A percentile compares a stretch with the other conserved stretches of the same genome.
Evolutionary conservation across 192 early-diverging fungal species (phyloP).

Genomic region (Mycoemilia scoparia): DNA sequence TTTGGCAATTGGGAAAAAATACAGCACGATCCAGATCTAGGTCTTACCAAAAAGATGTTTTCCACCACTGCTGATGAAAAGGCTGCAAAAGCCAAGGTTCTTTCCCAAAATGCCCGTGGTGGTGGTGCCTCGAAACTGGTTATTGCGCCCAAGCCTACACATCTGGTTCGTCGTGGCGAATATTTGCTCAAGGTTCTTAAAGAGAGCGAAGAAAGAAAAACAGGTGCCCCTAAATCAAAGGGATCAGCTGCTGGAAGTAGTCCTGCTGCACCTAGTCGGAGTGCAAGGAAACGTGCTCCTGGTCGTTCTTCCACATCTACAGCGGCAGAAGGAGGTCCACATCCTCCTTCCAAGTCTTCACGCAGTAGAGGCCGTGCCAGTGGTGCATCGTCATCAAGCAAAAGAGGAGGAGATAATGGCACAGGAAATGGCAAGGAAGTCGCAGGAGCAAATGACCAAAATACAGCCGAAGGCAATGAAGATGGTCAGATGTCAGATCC

Average conservation of each 20-base stretch:
- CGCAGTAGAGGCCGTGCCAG: conserved; percentile 2
- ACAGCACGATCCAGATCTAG: conserved; percentile 57
- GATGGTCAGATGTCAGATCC: conserved; percentile 23
- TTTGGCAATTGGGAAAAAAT: conserved; percentile 84
- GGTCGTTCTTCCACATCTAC: background rate
- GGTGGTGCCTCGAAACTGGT: conserved; percentile 19
- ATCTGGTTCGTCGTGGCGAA: conserved; percentile 76
- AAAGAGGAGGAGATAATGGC: background rate
- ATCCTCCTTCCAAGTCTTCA: conserved; percentile 1
- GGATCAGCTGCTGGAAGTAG: conserved; percentile 1
- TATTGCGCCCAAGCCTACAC: conserved; percentile 60
- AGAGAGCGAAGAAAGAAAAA: conserved; percentile 36
- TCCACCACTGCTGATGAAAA: conserved; percentile 32
- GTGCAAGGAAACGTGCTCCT: conserved; percentile 1
- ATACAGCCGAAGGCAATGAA: conserved; percentile 7
- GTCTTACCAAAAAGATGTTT: conserved; percentile 74
- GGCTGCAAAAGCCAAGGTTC: conserved; percentile 18
- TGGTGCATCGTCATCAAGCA: background rate
- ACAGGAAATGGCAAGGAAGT: background rate
- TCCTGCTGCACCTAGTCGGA: background rate
- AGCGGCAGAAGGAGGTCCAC: background rate
- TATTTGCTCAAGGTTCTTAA: conserved; percentile 71
- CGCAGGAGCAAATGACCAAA: background rate
- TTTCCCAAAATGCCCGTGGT: conserved; percentile 7
- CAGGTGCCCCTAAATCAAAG: conserved; percentile 3